A percentile compares a stretch with the other conserved stretches of the same genome.
phyloP scores from a whole-genome alignment of 345 rosid species.

The Gossypium stocksii region DNA sequence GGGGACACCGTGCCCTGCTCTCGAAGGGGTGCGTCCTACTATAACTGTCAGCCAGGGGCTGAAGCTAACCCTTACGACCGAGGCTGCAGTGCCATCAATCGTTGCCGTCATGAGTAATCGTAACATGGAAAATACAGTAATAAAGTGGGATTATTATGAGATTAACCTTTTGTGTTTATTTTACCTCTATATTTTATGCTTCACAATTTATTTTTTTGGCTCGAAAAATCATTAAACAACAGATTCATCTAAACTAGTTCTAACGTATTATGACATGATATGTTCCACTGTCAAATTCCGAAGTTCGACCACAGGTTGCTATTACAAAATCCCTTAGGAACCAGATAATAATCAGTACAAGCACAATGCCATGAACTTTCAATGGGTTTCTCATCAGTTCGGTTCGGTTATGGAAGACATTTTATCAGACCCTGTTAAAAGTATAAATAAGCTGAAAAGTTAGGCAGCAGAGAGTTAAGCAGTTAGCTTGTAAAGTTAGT shows the following conservation, averaged over 20 bases:
- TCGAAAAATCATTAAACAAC: neutral
- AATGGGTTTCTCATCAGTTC: no score
- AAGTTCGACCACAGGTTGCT: neutral
- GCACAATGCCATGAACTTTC: no score
- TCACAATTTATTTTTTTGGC: neutral
- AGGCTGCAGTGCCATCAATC: conserved; percentile 71
- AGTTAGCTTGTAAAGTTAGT: no score
- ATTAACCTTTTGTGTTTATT: neutral
- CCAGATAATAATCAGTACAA: neutral
- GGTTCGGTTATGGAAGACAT: no score
- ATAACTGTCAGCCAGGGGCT: conserved; percentile 71
- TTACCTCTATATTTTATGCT: neutral
- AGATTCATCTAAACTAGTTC: neutral
- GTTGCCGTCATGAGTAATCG: conserved; percentile 40
- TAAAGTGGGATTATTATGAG: conserved; percentile 2
- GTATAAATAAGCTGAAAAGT: no score
- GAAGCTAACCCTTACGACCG: conserved; percentile 73
- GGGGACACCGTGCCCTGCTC: conserved; percentile 73
- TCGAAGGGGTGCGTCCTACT: conserved; percentile 74
- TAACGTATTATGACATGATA: neutral
- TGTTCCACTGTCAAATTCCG: neutral
- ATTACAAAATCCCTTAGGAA: neutral
- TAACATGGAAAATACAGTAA: conserved; percentile 1
- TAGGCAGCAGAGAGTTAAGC: no score
- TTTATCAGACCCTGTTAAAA: no score